Base-by-base conservation (phyloP, 805 yeast species). In the Cyberlindnera americana region DNA sequence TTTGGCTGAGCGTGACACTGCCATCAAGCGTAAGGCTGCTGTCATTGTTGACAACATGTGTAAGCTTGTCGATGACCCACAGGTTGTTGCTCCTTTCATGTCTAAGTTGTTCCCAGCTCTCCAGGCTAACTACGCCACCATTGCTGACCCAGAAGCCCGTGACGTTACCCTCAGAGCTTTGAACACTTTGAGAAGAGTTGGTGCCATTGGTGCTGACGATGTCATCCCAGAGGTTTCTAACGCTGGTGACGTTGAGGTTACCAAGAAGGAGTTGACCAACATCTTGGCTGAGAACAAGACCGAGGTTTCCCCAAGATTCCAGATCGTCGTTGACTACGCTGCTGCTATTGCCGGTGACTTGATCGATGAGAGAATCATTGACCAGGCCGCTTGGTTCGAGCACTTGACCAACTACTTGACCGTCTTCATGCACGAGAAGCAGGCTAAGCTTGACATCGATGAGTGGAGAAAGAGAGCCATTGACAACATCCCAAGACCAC, bases 141-240 rank as follows among this genome's bases (percentile, higher is more conserved):
- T 93, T 75, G 99, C 99, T 71, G 99, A 93, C 74, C 99, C 99
- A 69, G 99, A 93, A 78, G 99, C 99, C 59, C 91, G 99, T 77
- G 91, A 86, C 57, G 98, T 93, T 67, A 93, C 99, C 60, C 77
- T 77, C 64, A 90, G 98, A 78, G 99, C 95, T 67, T 77, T 91
- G 71, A 83, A 73, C 83, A 93, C 99, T 60, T 83, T 93, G 70
- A 89, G 84, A 80, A 89, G 99, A 82, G 99, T 93, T 61, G 99
- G 97, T 85, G 89, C 85, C 70, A 87, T 93, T 59, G 86, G 84
- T 70, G 91, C 72, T 46, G 83, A 85, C 60, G 99, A 89, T 66
- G 70, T 69, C 53, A 82, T 91, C 65, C 99, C 99, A 70, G 97
- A 91, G 78, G 82, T 91, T 57, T 91, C 99, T 57, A 86, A 93